These are phyloP conservation scores for Apophysomyces trapeziformis DNA, from an alignment of 371 early-diverging fungal species.

Conservation along the genomic window DNA sequence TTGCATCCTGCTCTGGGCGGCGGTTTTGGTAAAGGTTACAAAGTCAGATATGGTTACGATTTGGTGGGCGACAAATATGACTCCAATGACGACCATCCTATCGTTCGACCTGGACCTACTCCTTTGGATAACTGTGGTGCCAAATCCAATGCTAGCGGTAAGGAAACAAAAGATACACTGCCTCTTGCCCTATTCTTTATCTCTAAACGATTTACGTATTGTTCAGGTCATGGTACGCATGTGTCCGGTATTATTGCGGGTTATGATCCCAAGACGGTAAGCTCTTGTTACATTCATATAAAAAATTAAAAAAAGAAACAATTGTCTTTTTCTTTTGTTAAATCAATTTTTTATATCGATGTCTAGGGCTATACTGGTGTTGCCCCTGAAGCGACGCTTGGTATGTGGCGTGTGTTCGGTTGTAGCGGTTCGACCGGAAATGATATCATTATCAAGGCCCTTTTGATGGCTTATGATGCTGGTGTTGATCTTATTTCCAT, in stretches of 20 bases:
- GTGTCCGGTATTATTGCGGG: conserved; percentile 74
- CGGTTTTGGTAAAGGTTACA: conserved; percentile 63
- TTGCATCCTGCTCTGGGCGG: conserved; percentile 77
- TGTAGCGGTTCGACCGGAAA: conserved; percentile 58
- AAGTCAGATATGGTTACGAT: conserved; percentile 65
- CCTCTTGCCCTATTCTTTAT: not conserved
- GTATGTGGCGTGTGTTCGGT: conserved; percentile 57
- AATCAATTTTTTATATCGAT: no score
- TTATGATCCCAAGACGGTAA: conserved; percentile 42
- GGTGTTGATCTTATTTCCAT: conserved; percentile 65
- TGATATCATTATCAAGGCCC: conserved; percentile 66
- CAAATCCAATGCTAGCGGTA: conserved; percentile 37
- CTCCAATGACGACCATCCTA: conserved; percentile 29
- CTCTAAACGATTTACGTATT: no score
- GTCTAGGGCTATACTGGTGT: conserved; percentile 59
- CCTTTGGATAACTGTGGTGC: conserved; percentile 50
- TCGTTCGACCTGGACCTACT: conserved; percentile 33
- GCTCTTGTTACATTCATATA: conserved; percentile 2
- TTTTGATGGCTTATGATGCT: conserved; percentile 61
- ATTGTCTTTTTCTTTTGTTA: not conserved
- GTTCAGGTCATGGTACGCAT: conserved; percentile 65
- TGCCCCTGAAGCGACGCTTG: conserved; percentile 62
- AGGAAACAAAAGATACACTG: not conserved
- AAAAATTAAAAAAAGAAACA: not conserved
- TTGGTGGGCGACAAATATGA: conserved; percentile 59